Percentiles rank a stretch among this genome's conserved stretches.
Evolutionary conservation across 1,139 yeast species (phyloP).

Genomic region (Hanseniaspora uvarum): DNA sequence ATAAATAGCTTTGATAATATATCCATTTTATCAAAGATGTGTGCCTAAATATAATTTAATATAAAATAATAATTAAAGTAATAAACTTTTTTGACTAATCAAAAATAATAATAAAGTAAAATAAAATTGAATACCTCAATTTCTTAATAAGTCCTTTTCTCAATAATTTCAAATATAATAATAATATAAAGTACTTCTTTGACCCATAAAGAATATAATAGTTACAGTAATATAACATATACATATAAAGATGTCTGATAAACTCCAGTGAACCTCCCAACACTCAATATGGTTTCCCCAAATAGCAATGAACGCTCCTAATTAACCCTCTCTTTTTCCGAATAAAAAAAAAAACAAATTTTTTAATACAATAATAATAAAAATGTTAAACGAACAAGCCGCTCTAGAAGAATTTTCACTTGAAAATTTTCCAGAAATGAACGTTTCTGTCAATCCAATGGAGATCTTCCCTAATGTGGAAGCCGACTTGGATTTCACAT

Average conservation of each 20-base stretch:
- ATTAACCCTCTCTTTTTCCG: neutral
- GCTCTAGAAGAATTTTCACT: neutral
- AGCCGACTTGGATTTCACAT: neutral
- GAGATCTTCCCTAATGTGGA: conserved; percentile 8
- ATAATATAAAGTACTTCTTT: neutral
- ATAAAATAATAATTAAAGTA: neutral
- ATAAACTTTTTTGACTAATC: neutral
- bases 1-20: conserved; percentile 10
- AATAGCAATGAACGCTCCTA: neutral
- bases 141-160: neutral
- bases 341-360: neutral
- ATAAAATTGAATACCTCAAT: neutral
- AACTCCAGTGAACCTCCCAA: conserved; percentile 8
- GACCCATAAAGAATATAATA: neutral
- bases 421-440: neutral
- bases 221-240: neutral
- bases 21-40: conserved; percentile 14
- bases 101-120: neutral
- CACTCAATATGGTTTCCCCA: neutral
- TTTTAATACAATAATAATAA: conserved; percentile 2
- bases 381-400: conserved; percentile 8
- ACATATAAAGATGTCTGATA: conserved; percentile 1
- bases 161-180: neutral
- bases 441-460: conserved; percentile 9
- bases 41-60: conserved; percentile 11